A percentile compares a stretch with the other conserved stretches of the same genome.
phyloP scores from a whole-genome alignment of 2,329 filamentous ascomycete species.

The Rutstroemia sp. region DNA sequence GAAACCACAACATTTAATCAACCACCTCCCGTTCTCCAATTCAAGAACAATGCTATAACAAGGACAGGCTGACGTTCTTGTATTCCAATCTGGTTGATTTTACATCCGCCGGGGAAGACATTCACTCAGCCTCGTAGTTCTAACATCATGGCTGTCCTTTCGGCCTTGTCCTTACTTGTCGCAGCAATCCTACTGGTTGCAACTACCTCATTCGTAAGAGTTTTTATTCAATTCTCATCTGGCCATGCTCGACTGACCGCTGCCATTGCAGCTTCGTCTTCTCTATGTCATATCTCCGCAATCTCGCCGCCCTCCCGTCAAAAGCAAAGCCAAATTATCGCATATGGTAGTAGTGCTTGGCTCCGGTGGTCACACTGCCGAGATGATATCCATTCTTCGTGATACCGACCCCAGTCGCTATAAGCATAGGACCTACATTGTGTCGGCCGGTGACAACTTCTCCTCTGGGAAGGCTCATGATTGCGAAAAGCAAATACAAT shows the following conservation, averaged over 20 bases:
- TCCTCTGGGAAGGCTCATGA: slow-evolving; percentile 56
- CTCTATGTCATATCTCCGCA: slow-evolving; percentile 24
- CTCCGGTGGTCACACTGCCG: slow-evolving; percentile 87
- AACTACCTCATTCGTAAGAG: slow-evolving; percentile 24
- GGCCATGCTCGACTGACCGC: not conserved
- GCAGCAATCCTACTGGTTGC: slow-evolving; percentile 18
- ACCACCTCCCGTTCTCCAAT: too few species aligned
- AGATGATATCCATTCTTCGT: slow-evolving; percentile 82
- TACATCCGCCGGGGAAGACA: slow-evolving; percentile 36
- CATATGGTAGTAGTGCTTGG: slow-evolving; percentile 79
- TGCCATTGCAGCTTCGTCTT: slow-evolving; percentile 22
- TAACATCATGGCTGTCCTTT: slow-evolving; percentile 18
- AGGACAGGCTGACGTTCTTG: too few species aligned
- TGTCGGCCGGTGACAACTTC: slow-evolving; percentile 69
- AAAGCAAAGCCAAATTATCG: slow-evolving; percentile 32
- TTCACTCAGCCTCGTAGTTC: slow-evolving; percentile 34
- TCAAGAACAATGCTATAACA: too few species aligned
- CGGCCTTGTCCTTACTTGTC: slow-evolving; percentile 20
- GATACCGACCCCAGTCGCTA: slow-evolving; percentile 43
- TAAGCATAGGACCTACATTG: slow-evolving; percentile 67
- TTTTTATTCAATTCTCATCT: not conserved
- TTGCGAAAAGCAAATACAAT: slow-evolving; percentile 46
- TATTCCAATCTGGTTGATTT: too few species aligned
- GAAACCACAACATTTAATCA: too few species aligned
- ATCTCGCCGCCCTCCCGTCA: slow-evolving; percentile 8